Evolutionary conservation across 129 eudicot genomes (phyloP).

Genomic region (Artemisia annua): DNA sequence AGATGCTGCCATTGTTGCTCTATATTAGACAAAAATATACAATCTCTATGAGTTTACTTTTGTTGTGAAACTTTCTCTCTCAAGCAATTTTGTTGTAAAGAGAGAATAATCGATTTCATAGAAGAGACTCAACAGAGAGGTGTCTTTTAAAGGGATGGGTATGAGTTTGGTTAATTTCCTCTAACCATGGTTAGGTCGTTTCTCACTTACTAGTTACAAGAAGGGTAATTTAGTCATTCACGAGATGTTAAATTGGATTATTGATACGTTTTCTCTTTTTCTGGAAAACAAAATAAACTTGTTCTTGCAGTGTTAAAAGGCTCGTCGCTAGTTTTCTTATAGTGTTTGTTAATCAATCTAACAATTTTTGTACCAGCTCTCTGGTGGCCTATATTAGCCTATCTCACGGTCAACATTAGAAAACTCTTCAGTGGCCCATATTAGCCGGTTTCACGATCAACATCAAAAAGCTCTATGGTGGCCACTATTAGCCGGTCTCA

Average conservation of each 20-base stretch:
- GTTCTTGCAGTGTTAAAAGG: too few relatives aligned
- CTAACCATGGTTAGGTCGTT: slow-evolving; percentile 43
- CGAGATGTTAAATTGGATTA: neutral
- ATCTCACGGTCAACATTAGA: too few relatives aligned
- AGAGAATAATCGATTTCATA: slow-evolving; percentile 11
- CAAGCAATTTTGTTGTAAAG: slow-evolving; percentile 10
- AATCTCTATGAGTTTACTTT: slow-evolving; percentile 5
- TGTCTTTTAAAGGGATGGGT: slow-evolving; percentile 19
- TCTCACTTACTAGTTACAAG: slow-evolving; percentile 15
- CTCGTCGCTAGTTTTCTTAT: too few relatives aligned
- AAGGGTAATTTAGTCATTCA: slow-evolving; percentile 14
- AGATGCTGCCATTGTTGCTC: slow-evolving; percentile 46
- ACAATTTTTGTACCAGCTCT: too few relatives aligned
- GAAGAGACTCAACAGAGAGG: slow-evolving; percentile 17
- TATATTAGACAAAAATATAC: neutral
- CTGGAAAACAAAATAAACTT: too few relatives aligned
- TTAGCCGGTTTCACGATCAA: too few relatives aligned
- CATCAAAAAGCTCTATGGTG: too few relatives aligned
- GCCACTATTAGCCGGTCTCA: too few relatives aligned
- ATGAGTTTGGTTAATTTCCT: slow-evolving; percentile 28
- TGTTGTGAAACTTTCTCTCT: neutral
- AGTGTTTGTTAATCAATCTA: too few relatives aligned
- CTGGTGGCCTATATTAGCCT: too few relatives aligned
- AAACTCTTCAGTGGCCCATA: too few relatives aligned
- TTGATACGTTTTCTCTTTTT: neutral